Evolutionary conservation across 345 rosid genomes (phyloP), one percentile per base, ranked within the genome.

Genomic region (Conringia planisiliqua): DNA sequence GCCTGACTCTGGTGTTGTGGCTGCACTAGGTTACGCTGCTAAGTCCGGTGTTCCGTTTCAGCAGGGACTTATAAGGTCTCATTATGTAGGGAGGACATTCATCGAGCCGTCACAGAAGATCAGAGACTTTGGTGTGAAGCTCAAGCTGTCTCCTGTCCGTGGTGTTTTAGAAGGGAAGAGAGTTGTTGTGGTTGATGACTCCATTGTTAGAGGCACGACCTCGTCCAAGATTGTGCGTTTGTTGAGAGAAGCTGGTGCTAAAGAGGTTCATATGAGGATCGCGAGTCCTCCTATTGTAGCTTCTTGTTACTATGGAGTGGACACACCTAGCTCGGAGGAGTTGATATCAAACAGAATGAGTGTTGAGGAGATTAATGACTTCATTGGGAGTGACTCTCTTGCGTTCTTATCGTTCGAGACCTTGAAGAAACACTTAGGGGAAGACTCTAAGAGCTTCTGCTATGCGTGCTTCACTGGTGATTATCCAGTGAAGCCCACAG

Each of bases 1-100:
- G 24, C 97, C 99, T 0, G 99, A 95, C 81, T 92, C 99, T 5
- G 99, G 99, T 0, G 97, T 95, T 2, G 99, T 92, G 68, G 96
- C 99, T 61, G 97, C 99, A 10, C 88, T 90, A 0, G 99, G 97
- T 6, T 92, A 92, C 44, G 93, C 99, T 0, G 89, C 86, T 3
- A 92, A 90, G 71, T 90, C 92, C 0, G 96, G 97, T 7, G 97
- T 90, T 1, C 78, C 96, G 8, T 95, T 90, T 79, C 93, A 95
- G 32, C 97, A 86, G 36, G 99, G 99, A 3, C 20, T 92, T 74
- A 92, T 95, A 6, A 86, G 99, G 80, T 92, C 99, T 18, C 99
- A 95, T 73, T 88, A 95, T 78, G 97, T 92, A 0, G 97, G 99
- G 10, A 89, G 97, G 78, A 95, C 99, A 11, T 95, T 95, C 66